A percentile compares a stretch with the other conserved stretches of the same genome.
Conservation (phyloP, 495 filamentous ascomycete genomes). For the Penicillium coprophilum region DNA sequence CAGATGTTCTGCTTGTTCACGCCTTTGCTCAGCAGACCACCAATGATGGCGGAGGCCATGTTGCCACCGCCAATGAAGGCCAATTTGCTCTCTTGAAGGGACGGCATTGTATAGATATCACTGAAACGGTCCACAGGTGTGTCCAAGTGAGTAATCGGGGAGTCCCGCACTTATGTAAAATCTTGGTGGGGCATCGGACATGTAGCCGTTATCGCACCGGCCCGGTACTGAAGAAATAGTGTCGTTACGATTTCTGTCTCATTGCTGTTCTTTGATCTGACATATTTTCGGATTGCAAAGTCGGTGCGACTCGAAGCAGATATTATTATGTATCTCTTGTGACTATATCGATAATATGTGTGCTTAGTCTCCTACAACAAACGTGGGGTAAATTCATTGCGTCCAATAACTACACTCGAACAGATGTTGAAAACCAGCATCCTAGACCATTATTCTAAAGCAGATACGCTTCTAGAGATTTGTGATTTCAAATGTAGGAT, state of each 20-base stretch:
- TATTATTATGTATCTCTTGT: too few relatives aligned
- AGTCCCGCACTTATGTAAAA: constrained; percentile 14
- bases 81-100: constrained; percentile 41
- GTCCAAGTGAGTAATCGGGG: background rate
- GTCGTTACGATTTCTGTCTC: background rate
- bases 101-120: constrained; percentile 28
- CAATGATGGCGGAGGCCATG: constrained; percentile 48
- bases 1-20: constrained; percentile 43
- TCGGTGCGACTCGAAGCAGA: too few relatives aligned
- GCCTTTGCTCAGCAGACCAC: constrained; percentile 37
- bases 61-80: constrained; percentile 49
- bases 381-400: too few relatives aligned
- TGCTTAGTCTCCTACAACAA: too few relatives aligned
- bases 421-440: too few relatives aligned
- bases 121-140: background rate
- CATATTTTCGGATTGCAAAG: too few relatives aligned
- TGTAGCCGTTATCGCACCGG: constrained; percentile 5
- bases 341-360: too few relatives aligned
- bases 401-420: too few relatives aligned
- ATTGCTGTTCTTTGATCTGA: background rate
- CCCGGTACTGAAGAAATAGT: background rate
- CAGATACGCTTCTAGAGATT: background rate
- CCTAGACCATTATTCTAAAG: background rate
- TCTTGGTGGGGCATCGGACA: constrained; percentile 5
- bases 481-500: background rate